Conservation (phyloP, 768 basidiomycete genomes). For the Termitomyces sp. region DNA sequence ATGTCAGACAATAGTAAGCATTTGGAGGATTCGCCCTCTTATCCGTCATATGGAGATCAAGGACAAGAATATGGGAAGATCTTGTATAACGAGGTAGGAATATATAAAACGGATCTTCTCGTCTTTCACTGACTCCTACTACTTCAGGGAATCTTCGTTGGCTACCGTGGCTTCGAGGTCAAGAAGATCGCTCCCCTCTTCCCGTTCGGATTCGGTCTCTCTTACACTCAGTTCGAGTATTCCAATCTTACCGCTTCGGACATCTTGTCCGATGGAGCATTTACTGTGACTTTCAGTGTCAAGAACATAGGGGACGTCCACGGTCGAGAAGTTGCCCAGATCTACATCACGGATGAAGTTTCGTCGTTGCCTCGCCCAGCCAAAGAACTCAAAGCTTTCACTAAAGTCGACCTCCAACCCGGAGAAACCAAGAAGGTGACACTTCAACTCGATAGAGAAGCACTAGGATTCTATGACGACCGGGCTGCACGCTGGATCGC, state of each 20-base stretch:
- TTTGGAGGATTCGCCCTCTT: constrained; percentile 51
- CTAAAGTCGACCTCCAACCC: constrained; percentile 41
- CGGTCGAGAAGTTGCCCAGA: constrained; percentile 46
- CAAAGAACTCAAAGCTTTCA: constrained; percentile 46
- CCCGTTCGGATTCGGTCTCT: constrained; percentile 57
- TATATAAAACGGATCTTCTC: not conserved
- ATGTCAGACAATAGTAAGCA: constrained; percentile 30
- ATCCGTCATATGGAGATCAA: constrained; percentile 39
- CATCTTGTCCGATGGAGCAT: constrained; percentile 29
- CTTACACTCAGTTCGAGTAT: constrained; percentile 58
- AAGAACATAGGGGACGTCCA: constrained; percentile 39
- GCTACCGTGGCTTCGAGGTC: constrained; percentile 50
- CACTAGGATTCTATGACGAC: constrained; percentile 48
- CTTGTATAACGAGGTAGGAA: constrained; percentile 41
- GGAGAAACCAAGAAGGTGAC: constrained; percentile 38
- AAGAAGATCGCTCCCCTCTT: constrained; percentile 42
- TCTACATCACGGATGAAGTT: constrained; percentile 41
- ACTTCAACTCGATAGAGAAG: constrained; percentile 41
- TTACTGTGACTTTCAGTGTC: constrained; percentile 40
- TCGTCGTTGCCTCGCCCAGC: constrained; percentile 41
- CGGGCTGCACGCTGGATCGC: constrained; percentile 40
- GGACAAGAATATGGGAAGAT: constrained; percentile 42
- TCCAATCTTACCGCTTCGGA: constrained; percentile 32
- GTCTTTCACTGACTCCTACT: not conserved
- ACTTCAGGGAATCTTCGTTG: constrained; percentile 44